These are phyloP conservation scores for Trichomonascaceae sp. DNA, from an alignment of 1,139 yeast species.

Conservation along the genomic window DNA sequence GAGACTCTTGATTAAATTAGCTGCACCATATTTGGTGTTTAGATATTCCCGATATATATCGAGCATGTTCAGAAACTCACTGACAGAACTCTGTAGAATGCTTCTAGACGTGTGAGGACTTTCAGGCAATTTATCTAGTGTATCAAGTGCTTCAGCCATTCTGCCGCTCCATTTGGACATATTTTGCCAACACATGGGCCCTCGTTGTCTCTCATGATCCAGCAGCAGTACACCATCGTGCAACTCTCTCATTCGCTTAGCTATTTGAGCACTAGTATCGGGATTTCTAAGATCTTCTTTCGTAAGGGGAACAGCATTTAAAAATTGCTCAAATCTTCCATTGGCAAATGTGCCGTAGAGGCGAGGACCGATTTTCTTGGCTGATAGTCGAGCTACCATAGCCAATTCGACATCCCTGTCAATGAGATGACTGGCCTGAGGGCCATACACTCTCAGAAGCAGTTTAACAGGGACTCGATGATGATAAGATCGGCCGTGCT, in stretches of 20 bases:
- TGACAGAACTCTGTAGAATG: constrained; percentile 41
- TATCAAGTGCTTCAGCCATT: constrained; percentile 42
- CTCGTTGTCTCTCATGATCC: constrained; percentile 42
- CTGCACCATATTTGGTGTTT: constrained; percentile 43
- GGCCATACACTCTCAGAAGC: constrained; percentile 82
- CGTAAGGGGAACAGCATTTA: constrained; percentile 71
- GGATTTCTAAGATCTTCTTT: constrained; percentile 69
- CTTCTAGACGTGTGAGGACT: neutral
- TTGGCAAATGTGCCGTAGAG: constrained; percentile 82
- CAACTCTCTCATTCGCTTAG: constrained; percentile 92
- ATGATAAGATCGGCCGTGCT: constrained; percentile 22
- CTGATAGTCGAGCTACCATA: constrained; percentile 65
- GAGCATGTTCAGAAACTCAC: constrained; percentile 43
- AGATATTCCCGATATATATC: constrained; percentile 58
- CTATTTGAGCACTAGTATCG: constrained; percentile 75
- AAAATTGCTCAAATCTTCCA: constrained; percentile 88
- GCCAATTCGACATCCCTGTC: constrained; percentile 78
- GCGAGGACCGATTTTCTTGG: constrained; percentile 79
- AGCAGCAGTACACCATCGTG: constrained; percentile 74
- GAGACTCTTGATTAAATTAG: constrained; percentile 42
- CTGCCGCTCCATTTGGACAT: constrained; percentile 65
- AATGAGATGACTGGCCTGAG: constrained; percentile 77
- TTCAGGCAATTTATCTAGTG: constrained; percentile 22
- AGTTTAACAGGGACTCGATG: constrained; percentile 41
- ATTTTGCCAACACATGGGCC: constrained; percentile 66